Evolutionary conservation across 2,329 filamentous ascomycete genomes (phyloP), one percentile per base, ranked within the genome.

Genomic region (Penicillium capsulatum): DNA sequence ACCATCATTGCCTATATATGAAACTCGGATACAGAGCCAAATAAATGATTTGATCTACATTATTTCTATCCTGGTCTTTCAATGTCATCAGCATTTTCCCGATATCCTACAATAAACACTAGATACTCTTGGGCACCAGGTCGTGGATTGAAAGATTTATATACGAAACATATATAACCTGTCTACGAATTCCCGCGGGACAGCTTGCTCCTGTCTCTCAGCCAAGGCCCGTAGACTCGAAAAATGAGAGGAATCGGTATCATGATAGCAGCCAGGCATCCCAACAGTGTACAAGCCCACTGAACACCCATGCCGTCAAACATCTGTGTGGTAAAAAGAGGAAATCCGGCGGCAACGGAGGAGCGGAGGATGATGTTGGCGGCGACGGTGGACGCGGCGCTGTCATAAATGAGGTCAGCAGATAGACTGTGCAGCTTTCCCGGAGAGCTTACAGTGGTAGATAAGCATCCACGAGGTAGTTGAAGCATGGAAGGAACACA

Each of bases 381-480:
- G 10, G 61, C 61, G n/a, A 63, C 51, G 4, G 58, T 44, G 7
- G 61, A 65, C 15, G 62, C 61, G 2, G 60, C 57, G 1, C 60
- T 62, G 34, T 35, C 34, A 17, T 14, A 7, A 7, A 28, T 6
- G 13, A 28, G 9, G 26, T 28, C n/a, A 28, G 26, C 13, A n/a
- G 10, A 11, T 7, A 14, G 26, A 28, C n/a, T 28, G 7, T n/a
- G n/a, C 5, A 28, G 26, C 13, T n/a, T 28, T 6, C 17, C 8
- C 7, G 16, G n/a, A 28, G n/a, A 4, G 49, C 63, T 53, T 42
- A 66, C 64, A 66, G 32, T 5, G 54, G 54, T 4, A 66, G 42
- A 39, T 66, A 67, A 0, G 61, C 46, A 37, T 66, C 63, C 10
- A 66, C 50, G 2, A 67, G 31, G 30, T 67, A 63, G 30, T 54